Evolutionary conservation across 2,329 filamentous ascomycete genomes (phyloP).

Genomic region (Pyricularia pennisetigena): DNA sequence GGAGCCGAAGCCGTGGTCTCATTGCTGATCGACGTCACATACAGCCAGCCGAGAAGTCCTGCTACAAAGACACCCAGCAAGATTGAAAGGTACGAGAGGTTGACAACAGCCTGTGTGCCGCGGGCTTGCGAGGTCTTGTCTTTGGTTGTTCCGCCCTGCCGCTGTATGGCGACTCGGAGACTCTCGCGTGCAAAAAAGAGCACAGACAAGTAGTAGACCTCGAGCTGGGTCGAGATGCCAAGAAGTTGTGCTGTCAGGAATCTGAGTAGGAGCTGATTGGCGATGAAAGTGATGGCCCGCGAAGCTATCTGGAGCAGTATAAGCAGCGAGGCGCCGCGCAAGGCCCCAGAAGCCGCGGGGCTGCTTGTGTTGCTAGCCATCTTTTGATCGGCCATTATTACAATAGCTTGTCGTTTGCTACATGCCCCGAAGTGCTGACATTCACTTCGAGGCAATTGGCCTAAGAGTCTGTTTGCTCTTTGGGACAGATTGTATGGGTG

Average conservation of each 20-base stretch:
- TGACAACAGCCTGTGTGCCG: constrained; percentile 66
- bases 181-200: constrained; percentile 92
- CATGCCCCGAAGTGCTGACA: neutral
- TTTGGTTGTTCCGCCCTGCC: constrained; percentile 41
- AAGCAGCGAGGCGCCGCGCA: constrained; percentile 72
- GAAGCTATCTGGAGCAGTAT: constrained; percentile 82
- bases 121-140: constrained; percentile 5
- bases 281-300: constrained; percentile 78
- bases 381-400: constrained; percentile 1
- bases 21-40: constrained; percentile 43
- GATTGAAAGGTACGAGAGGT: constrained; percentile 75
- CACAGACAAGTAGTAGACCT: constrained; percentile 87
- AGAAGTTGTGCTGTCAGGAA: constrained; percentile 78
- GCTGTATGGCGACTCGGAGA: constrained; percentile 81
- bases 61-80: constrained; percentile 57
- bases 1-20: constrained; percentile 45
- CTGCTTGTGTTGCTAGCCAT: neutral
- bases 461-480: neutral
- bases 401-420: neutral
- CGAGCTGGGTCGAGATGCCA: constrained; percentile 79
- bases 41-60: constrained; percentile 54
- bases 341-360: constrained; percentile 17
- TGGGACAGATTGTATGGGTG: neutral
- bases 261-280: constrained; percentile 85
- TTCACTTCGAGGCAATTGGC: neutral